These are phyloP conservation scores for Nitzschia sp. DNA, from an alignment of 108 stramenopile species.

Conservation along the genomic window DNA sequence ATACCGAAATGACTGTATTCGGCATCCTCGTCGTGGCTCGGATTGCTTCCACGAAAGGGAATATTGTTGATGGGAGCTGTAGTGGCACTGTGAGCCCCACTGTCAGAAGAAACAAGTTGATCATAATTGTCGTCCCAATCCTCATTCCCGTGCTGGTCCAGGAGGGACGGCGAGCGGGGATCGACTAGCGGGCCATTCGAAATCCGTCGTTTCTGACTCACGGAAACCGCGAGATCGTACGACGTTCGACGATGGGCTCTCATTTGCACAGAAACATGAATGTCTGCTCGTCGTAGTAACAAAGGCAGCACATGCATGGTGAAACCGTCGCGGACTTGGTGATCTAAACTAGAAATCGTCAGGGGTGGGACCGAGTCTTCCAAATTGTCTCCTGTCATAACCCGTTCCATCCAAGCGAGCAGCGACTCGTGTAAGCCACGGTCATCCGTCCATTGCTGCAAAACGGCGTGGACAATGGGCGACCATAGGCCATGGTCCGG, in stretches of 20 bases:
- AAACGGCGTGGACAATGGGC: constrained; percentile 73
- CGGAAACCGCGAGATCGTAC: constrained; percentile 79
- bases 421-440: constrained; percentile 60
- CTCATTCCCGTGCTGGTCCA: constrained; percentile 23
- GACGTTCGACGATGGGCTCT: constrained; percentile 74
- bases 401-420: constrained; percentile 71
- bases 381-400: constrained; percentile 57
- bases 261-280: constrained; percentile 72
- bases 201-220: constrained; percentile 30
- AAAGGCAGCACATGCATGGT: constrained; percentile 82
- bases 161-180: constrained; percentile 12
- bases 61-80: constrained; percentile 39
- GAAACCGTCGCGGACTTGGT: constrained; percentile 83
- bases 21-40: constrained; percentile 2
- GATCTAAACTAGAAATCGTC: constrained; percentile 76
- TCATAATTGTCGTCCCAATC: constrained; percentile 20
- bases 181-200: neutral
- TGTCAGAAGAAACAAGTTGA: constrained; percentile 13
- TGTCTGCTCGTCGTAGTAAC: constrained; percentile 72
- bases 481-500: constrained; percentile 81
- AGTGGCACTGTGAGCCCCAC: constrained; percentile 42
- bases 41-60: neutral
- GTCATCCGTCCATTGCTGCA: constrained; percentile 75
- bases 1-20: constrained; percentile 32
- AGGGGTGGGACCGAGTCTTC: constrained; percentile 63